phyloP scores from a whole-genome alignment of 495 filamentous ascomycete species.

The Hypoxylon fragiforme region DNA sequence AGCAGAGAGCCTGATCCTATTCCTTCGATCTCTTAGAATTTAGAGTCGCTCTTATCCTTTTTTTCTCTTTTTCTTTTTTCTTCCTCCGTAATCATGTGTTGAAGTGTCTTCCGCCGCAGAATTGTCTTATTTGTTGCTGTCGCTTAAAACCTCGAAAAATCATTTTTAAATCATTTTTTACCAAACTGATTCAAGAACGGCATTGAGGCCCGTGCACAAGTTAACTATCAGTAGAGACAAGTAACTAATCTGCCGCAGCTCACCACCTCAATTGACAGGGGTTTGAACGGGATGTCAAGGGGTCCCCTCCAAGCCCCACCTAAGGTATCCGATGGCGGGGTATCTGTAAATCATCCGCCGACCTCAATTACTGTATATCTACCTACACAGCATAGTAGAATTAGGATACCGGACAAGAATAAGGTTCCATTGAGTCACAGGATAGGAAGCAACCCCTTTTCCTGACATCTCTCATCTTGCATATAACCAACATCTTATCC shows the following conservation, averaged over 20 bases:
- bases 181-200: too few species aligned
- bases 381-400: not conserved
- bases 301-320: constrained; percentile 2
- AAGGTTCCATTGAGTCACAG: constrained; percentile 8
- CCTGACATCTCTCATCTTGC: not conserved
- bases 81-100: too few species aligned
- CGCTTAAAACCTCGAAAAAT: too few species aligned
- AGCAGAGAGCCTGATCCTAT: not conserved
- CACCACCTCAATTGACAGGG: constrained; percentile 14
- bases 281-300: not conserved
- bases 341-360: constrained; percentile 9
- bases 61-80: too few species aligned
- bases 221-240: too few species aligned
- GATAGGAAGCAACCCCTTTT: not conserved
- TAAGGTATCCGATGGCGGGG: constrained; percentile 19
- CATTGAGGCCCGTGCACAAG: too few species aligned
- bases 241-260: constrained; percentile 6
- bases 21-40: not conserved
- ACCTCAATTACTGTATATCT: not conserved
- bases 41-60: not conserved
- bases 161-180: too few species aligned
- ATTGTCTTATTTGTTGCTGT: too few species aligned
- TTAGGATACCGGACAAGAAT: not conserved
- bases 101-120: not conserved
- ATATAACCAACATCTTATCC: not conserved